These are phyloP conservation scores for Pisolithus albus DNA, from an alignment of 768 basidiomycete genomes.

Conservation along the genomic window DNA sequence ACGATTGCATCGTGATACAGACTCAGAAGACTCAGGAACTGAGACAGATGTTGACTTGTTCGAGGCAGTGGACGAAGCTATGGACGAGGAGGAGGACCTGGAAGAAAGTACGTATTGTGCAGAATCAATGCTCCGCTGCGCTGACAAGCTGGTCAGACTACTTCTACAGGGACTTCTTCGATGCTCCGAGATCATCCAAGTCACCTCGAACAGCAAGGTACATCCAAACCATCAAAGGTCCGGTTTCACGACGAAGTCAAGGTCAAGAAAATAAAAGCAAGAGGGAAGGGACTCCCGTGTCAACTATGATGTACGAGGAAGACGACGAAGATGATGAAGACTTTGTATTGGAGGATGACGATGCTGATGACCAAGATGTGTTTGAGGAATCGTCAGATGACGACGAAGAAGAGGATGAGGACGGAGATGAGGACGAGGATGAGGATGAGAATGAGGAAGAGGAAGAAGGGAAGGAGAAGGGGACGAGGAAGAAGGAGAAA, in stretches of 20 bases:
- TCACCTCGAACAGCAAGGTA: slow-evolving; percentile 13
- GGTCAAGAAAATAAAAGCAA: slow-evolving; percentile 73
- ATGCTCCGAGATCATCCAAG: slow-evolving; percentile 38
- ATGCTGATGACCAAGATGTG: slow-evolving; percentile 32
- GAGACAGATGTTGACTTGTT: slow-evolving; percentile 58
- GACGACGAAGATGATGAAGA: slow-evolving; percentile 37
- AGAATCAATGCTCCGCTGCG: too few species aligned
- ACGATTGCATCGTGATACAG: slow-evolving; percentile 42
- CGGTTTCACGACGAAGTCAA: slow-evolving; percentile 77
- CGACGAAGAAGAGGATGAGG: slow-evolving; percentile 24
- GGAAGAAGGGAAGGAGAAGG: slow-evolving; percentile 17
- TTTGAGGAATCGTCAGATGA: slow-evolving; percentile 20
- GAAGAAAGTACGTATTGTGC: slow-evolving; percentile 35
- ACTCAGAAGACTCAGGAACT: slow-evolving; percentile 44
- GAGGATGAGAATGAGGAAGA: too few species aligned
- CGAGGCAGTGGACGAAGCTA: slow-evolving; percentile 43
- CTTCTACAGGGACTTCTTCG: slow-evolving; percentile 79
- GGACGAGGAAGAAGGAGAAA: slow-evolving; percentile 10
- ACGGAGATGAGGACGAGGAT: slow-evolving; percentile 27
- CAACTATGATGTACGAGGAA: slow-evolving; percentile 29
- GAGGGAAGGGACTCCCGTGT: slow-evolving; percentile 60
- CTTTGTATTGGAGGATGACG: slow-evolving; percentile 25
- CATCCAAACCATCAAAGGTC: slow-evolving; percentile 38
- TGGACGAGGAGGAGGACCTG: slow-evolving; percentile 41
- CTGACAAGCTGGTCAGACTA: slow-evolving; percentile 36